Evolutionary conservation across 2,329 filamentous ascomycete species (phyloP).

Genomic region (Tolypocladium guangdongense): DNA sequence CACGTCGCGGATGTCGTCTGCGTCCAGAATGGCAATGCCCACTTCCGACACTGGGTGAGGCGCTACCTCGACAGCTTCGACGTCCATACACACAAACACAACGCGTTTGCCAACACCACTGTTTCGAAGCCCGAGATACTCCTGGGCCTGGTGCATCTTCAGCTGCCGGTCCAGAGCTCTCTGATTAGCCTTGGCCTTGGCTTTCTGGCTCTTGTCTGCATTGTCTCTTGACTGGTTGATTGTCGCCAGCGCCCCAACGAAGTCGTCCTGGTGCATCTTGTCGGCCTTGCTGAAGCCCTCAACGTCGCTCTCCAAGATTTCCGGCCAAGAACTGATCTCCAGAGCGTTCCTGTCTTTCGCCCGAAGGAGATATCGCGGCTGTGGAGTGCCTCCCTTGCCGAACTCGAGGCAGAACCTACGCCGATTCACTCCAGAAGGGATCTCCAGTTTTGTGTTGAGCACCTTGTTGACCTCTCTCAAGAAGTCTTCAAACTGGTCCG

Average conservation of each 20-base stretch:
- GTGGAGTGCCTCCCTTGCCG: conserved; percentile 44
- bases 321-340: conserved; percentile 20
- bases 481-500: conserved; percentile 52
- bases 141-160: conserved; percentile 53
- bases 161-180: conserved; percentile 33
- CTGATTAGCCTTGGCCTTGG: conserved; percentile 33
- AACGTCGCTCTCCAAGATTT: conserved; percentile 25
- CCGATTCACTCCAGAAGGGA: conserved; percentile 42
- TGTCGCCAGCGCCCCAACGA: not conserved
- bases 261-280: conserved; percentile 1
- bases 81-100: conserved; percentile 69
- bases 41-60: conserved; percentile 68
- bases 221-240: not conserved
- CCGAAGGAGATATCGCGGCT: conserved; percentile 57
- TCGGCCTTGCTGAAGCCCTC: conserved; percentile 15
- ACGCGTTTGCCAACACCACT: conserved; percentile 7
- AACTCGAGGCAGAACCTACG: conserved; percentile 54
- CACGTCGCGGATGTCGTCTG: conserved; percentile 37
- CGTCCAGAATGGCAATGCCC: conserved; percentile 74
- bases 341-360: conserved; percentile 30
- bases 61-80: conserved; percentile 67
- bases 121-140: conserved; percentile 53
- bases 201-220: conserved; percentile 1
- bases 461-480: conserved; percentile 54
- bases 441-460: conserved; percentile 39